Evolutionary conservation across 169 alveolate genomes (phyloP).

Genomic region (Amoebophrya sp.): DNA sequence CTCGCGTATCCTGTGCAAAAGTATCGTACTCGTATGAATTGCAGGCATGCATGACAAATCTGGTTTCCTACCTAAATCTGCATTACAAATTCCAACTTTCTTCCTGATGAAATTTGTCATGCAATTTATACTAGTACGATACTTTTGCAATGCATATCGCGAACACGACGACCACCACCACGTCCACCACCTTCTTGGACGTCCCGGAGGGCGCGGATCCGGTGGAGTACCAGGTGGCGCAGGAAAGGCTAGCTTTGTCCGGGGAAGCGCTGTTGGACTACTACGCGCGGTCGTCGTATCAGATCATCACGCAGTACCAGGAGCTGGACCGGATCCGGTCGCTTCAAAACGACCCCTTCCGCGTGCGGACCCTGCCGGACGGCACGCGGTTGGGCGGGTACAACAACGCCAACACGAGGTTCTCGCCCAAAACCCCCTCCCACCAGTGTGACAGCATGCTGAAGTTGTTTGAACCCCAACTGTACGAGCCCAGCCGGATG

Average conservation of each 20-base stretch:
- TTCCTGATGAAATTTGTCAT: too few relatives aligned
- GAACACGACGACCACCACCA: too few relatives aligned
- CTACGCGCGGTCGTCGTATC: background rate
- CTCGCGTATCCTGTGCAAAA: too few relatives aligned
- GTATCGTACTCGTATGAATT: too few relatives aligned
- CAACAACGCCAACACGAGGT: background rate
- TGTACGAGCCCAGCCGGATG: background rate
- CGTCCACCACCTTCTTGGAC: background rate
- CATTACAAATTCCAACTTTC: too few relatives aligned
- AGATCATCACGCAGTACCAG: background rate
- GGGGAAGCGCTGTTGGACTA: background rate
- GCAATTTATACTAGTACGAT: too few relatives aligned
- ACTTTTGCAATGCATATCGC: too few relatives aligned
- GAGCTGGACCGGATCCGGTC: background rate
- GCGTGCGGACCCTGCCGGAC: background rate
- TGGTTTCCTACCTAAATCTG: too few relatives aligned
- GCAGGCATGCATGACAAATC: too few relatives aligned
- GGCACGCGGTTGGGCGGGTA: background rate
- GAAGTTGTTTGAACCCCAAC: background rate
- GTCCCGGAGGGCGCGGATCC: constrained; percentile 2
- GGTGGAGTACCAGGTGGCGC: background rate
- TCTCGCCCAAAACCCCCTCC: background rate
- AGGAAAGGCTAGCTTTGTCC: background rate
- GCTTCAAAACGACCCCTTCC: background rate
- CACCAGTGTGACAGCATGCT: background rate